Evolutionary conservation across 768 basidiomycete genomes (phyloP).

Genomic region (Roridomyces roridus): DNA sequence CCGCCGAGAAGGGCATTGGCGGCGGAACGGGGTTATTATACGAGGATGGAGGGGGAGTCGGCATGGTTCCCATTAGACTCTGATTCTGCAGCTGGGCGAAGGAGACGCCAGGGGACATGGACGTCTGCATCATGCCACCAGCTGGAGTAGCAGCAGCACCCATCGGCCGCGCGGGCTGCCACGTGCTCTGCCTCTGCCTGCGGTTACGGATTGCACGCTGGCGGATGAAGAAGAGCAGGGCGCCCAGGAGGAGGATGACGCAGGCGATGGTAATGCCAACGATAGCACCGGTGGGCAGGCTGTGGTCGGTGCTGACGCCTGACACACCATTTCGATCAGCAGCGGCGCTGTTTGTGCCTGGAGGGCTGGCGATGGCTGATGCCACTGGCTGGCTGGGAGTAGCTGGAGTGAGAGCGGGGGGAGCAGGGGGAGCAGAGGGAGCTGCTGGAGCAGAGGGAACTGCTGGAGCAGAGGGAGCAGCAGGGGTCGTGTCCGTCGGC

Average conservation of each 20-base stretch:
- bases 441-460: too few species aligned
- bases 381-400: not conserved
- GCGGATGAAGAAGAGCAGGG: slow-evolving; percentile 23
- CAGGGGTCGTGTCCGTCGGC: not conserved
- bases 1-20: slow-evolving; percentile 13
- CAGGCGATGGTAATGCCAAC: slow-evolving; percentile 24
- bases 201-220: slow-evolving; percentile 19
- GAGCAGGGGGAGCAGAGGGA: not conserved
- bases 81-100: slow-evolving; percentile 19
- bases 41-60: slow-evolving; percentile 15
- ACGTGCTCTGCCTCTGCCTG: not conserved
- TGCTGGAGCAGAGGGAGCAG: too few species aligned
- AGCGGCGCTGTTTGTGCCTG: not conserved
- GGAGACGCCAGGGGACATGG: slow-evolving; percentile 7
- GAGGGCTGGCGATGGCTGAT: slow-evolving; percentile 2
- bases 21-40: slow-evolving; percentile 27
- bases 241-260: slow-evolving; percentile 24
- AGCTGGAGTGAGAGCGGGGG: not conserved
- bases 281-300: slow-evolving; percentile 20
- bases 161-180: not conserved
- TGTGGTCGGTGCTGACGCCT: not conserved
- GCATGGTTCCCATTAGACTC: slow-evolving; percentile 18
- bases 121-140: not conserved
- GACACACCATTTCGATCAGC: not conserved
- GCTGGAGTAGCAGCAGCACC: not conserved